Evolutionary conservation across 805 yeast species (phyloP).

Genomic region (Hanseniaspora guilliermondii): DNA sequence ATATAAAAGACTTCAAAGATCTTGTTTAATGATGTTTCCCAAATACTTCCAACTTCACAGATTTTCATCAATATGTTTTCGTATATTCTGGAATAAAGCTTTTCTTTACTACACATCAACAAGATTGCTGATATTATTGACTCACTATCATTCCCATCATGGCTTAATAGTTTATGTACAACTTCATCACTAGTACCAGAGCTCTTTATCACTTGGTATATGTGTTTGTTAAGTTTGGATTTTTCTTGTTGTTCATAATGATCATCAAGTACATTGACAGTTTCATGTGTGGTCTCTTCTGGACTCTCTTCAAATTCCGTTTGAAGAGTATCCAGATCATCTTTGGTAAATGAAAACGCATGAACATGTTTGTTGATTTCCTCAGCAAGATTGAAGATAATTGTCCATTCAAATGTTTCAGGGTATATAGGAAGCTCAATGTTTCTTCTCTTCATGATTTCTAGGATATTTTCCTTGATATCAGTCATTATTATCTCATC

Average conservation of each 20-base stretch:
- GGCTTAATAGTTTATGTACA: conserved; percentile 63
- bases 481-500: conserved; percentile 1
- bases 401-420: conserved; percentile 3
- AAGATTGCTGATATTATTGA: conserved; percentile 51
- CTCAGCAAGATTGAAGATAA: background rate
- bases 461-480: conserved; percentile 4
- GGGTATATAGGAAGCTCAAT: conserved; percentile 9
- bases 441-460: conserved; percentile 9
- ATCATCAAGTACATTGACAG: background rate
- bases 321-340: background rate
- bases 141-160: conserved; percentile 30
- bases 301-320: background rate
- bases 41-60: conserved; percentile 36
- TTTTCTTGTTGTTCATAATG: conserved; percentile 20
- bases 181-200: conserved; percentile 88
- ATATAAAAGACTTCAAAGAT: conserved; percentile 47
- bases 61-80: conserved; percentile 66
- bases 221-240: conserved; percentile 64
- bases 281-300: background rate
- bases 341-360: background rate
- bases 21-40: conserved; percentile 44
- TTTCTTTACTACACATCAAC: conserved; percentile 73
- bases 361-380: background rate
- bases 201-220: conserved; percentile 76
- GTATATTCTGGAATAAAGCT: conserved; percentile 72